Evolutionary conservation across 192 early-diverging fungal species (phyloP).

Genomic region (Coemansia sp.): DNA sequence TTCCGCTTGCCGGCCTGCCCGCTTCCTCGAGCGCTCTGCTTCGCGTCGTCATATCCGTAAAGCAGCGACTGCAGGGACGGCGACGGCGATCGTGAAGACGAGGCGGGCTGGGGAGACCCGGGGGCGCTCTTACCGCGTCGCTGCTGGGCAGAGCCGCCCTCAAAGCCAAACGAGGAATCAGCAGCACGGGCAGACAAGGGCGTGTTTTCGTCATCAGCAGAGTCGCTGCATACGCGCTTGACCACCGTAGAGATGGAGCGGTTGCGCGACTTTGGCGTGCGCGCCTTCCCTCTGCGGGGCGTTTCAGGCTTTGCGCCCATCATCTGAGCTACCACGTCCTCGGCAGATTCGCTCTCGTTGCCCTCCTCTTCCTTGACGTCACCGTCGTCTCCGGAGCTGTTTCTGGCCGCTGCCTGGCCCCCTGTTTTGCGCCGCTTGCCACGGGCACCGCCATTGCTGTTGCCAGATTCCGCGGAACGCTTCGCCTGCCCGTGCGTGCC

Average conservation of each 20-base stretch:
- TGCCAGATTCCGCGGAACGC: not conserved
- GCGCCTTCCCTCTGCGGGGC: constrained; percentile 7
- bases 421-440: constrained; percentile 13
- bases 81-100: constrained; percentile 14
- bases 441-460: constrained; percentile 5
- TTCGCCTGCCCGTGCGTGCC: not conserved
- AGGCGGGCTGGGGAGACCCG: constrained; percentile 33
- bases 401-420: constrained; percentile 1
- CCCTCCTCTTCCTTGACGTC: constrained; percentile 3
- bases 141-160: constrained; percentile 2
- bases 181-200: not conserved
- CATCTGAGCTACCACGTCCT: constrained; percentile 36
- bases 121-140: constrained; percentile 40
- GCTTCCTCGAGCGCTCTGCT: not conserved
- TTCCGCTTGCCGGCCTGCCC: constrained; percentile 17
- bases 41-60: constrained; percentile 3
- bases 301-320: constrained; percentile 13
- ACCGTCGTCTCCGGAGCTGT: not conserved
- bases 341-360: constrained; percentile 12
- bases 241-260: constrained; percentile 29
- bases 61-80: constrained; percentile 28
- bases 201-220: not conserved
- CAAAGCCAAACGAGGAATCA: constrained; percentile 3
- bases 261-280: constrained; percentile 22
- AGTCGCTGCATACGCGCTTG: constrained; percentile 5